Percentiles rank a stretch among this genome's conserved stretches.
phyloP scores from a whole-genome alignment of 345 rosid genomes.

The Lenwebbia sp. region DNA sequence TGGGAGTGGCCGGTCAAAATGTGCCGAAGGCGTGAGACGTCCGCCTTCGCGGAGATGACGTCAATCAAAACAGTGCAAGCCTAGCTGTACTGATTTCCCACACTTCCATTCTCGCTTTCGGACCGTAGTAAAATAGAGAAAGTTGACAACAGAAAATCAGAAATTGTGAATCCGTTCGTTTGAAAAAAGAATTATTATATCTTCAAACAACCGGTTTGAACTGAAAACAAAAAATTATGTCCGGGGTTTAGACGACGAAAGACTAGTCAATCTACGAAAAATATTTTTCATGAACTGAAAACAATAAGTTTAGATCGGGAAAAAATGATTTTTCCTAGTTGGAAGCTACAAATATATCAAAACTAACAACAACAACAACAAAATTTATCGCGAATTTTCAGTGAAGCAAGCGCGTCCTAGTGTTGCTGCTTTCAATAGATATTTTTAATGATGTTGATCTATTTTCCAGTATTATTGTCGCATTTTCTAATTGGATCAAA shows the following conservation, averaged over 20 bases:
- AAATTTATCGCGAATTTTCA: accelerated
- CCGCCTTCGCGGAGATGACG: not conserved
- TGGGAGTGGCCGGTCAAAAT: not conserved
- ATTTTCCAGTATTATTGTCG: not conserved
- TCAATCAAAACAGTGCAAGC: not conserved
- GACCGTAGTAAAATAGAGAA: not conserved
- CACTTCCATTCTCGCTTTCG: not conserved
- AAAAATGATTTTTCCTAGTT: not conserved
- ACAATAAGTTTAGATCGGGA: not conserved
- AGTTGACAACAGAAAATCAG: not conserved
- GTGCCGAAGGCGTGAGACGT: not conserved
- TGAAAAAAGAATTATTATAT: not conserved
- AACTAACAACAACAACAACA: not conserved
- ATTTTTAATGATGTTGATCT: not conserved
- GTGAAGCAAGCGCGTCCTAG: accelerated
- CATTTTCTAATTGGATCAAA: not conserved
- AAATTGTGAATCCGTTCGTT: not conserved
- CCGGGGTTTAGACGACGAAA: not conserved
- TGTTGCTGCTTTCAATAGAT: not conserved
- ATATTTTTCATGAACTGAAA: not conserved
- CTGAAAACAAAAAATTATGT: no score
- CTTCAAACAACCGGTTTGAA: no score
- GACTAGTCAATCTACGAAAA: not conserved
- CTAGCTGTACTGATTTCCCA: not conserved
- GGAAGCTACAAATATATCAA: not conserved